Base-by-base conservation (phyloP, 1,284 basidiomycete genomes). In the Exsudoporus floridanus region DNA sequence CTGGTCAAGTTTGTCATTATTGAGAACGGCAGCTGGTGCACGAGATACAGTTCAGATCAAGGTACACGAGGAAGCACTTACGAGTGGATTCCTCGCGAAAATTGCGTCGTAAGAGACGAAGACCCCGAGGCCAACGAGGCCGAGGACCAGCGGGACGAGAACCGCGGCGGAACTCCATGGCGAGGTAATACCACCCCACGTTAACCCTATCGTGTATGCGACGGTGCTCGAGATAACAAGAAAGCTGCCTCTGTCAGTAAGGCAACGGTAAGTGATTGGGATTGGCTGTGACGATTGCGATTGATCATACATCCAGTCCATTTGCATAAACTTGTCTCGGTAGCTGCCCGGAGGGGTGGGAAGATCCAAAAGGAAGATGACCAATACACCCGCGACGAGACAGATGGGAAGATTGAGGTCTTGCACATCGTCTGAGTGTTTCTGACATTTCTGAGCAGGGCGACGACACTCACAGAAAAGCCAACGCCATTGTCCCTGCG, bases 401-500 rank as follows among this genome's bases (percentile, higher is more conserved):
- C 12, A 41, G 14, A 54, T 36, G 25, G 53, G 53, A 33, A 55
- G 35, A 28, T 56, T 56, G 35, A 56, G 47, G 10, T 56, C 54
- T 55, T 19, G 28, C 16, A 16, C 8, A 19, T 12, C 7, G 30
- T 21, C 7, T 42, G 21, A 46, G 39, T 14, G 19, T 21, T 25
- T 19, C 30, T 13, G 18, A 3, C 12, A 25, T 31, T n/a, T 27
- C 13, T 23, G 9, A 19, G 14, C 5, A 12, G n/a, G 16, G 3
- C 19, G 2, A 30, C 7, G 30, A 19, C 8, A 38, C 56, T 30
- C 27, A 65, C 55, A 76, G 53, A 75, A 76, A 14, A 75, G 59
- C 71, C 72, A 75, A 14, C 74, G 58, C 74, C 74, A 76, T 19
- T 67, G 57, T 10, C 68, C 65, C 2, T 54, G 59, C 18, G 63